Conservation (phyloP, 1,284 basidiomycete genomes). For the Melampsora americana region DNA sequence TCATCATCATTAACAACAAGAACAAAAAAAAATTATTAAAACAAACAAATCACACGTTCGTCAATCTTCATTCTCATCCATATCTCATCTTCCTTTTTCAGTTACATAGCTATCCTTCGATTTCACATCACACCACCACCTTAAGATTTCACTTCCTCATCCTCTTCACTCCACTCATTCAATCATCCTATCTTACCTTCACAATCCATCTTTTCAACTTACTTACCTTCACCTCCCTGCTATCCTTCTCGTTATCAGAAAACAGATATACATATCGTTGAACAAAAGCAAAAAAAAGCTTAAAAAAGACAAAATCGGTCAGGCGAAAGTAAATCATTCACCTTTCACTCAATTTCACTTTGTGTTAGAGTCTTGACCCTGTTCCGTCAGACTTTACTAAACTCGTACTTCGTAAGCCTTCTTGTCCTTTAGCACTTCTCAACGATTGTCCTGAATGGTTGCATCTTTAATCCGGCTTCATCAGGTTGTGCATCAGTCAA, state of each 20-base stretch:
- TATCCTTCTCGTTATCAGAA: background rate
- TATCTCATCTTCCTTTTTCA: background rate
- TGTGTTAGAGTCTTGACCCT: background rate
- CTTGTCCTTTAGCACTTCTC: background rate
- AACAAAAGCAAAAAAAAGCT: slow-evolving; percentile 5
- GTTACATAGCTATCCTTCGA: background rate
- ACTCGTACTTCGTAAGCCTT: background rate
- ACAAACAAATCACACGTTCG: slow-evolving; percentile 3
- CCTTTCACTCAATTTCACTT: background rate
- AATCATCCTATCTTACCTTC: background rate
- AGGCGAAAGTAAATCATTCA: slow-evolving; percentile 11
- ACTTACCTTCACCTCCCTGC: no score
- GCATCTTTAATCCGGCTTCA: background rate
- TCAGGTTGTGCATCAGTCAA: background rate
- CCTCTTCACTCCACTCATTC: background rate
- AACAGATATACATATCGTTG: background rate
- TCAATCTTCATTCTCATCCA: background rate
- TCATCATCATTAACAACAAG: background rate
- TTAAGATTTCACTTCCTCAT: background rate
- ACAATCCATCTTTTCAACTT: background rate
- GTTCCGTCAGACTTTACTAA: background rate
- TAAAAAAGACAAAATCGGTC: background rate
- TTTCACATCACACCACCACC: background rate
- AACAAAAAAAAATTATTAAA: slow-evolving; percentile 2
- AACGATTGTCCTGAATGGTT: background rate